A percentile compares a stretch with the other conserved stretches of the same genome.
Conservation (phyloP, 306 rosid genomes). For the Neltuma alba region DNA sequence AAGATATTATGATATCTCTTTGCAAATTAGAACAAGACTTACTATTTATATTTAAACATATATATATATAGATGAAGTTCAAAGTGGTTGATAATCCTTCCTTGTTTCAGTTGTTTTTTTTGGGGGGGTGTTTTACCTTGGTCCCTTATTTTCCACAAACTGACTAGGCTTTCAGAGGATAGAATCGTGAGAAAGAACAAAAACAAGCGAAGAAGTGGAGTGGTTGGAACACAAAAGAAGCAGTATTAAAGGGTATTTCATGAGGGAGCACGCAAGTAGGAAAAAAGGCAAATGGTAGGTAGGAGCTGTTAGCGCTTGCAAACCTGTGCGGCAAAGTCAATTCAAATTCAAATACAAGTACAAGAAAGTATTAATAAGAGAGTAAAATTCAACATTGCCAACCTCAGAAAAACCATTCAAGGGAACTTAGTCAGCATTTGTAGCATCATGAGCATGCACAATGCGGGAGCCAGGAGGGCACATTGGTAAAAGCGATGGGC, state of each 20-base stretch:
- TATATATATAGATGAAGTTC: neutral
- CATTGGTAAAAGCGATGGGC: neutral
- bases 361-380: neutral
- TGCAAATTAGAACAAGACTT: too few relatives aligned
- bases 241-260: neutral
- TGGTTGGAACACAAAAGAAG: neutral
- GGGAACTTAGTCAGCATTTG: too few relatives aligned
- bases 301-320: neutral
- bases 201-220: neutral
- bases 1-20: too few relatives aligned
- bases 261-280: neutral
- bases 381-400: slow-evolving; percentile 26
- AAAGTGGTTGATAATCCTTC: neutral
- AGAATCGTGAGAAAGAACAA: neutral
- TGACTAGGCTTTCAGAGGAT: neutral
- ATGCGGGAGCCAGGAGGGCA: neutral
- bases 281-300: neutral
- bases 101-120: neutral
- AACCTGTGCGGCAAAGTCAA: neutral
- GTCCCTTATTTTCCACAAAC: neutral
- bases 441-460: too few relatives aligned
- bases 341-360: neutral
- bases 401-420: too few relatives aligned
- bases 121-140: neutral
- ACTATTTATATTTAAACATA: too few relatives aligned